A percentile compares a stretch with the other conserved stretches of the same genome.
Conservation (phyloP, 305 asterid species). For the Coffea humblotiana region DNA sequence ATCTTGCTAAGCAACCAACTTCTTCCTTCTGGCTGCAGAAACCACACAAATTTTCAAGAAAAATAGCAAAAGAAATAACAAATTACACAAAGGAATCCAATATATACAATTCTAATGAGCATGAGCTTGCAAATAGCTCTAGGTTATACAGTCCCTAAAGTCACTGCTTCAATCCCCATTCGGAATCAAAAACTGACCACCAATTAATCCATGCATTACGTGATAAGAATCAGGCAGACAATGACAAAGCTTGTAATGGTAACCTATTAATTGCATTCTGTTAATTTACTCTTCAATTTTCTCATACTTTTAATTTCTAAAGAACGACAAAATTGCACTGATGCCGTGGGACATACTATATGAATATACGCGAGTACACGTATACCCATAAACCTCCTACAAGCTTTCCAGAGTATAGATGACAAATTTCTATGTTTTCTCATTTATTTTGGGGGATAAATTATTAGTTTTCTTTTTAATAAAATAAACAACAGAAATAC, state of each 20-base stretch:
- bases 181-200: neutral
- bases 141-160: neutral
- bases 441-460: neutral
- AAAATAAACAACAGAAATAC: neutral
- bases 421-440: neutral
- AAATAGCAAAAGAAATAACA: neutral
- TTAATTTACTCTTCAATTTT: neutral
- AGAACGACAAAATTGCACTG: neutral
- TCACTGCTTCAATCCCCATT: neutral
- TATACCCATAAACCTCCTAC: no score
- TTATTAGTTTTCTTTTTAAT: neutral
- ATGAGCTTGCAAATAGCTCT: neutral
- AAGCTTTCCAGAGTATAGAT: neutral
- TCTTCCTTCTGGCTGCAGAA: slow-evolving; percentile 17
- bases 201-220: neutral
- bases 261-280: neutral
- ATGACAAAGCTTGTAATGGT: no score
- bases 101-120: neutral
- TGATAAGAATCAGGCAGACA: neutral
- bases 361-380: neutral
- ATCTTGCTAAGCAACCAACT: slow-evolving; percentile 19
- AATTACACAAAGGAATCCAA: neutral
- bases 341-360: neutral
- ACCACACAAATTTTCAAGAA: neutral
- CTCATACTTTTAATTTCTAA: neutral